Base-by-base conservation (phyloP, 495 filamentous ascomycete species). In the Talaromyces borbonicus region DNA sequence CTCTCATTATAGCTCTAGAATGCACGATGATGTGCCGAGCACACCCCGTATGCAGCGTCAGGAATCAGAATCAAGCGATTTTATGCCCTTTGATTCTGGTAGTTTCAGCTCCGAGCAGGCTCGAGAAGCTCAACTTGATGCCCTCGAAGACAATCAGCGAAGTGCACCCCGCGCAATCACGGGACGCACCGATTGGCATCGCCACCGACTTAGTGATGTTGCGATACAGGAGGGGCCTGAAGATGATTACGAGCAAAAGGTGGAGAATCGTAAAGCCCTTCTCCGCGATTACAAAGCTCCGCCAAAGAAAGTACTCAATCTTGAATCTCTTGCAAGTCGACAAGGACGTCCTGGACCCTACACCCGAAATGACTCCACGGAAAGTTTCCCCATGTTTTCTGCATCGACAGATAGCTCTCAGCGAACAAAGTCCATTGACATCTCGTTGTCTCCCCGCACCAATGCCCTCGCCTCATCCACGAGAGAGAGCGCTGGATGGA, bases 351-450 rank as follows among this genome's bases (percentile, higher is more conserved):
- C 61, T 4, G 58, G 69, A 16, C 61, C 64, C 0, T 72, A 79
- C 15, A 55, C 72, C 18, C 73, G 83, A 16, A 81, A 83, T 37
- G 80, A 88, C 50, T 93, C 87, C 1, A 75, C 80, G 18, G 87
- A 90, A 49, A 89, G 84, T 52, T 87, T 87, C 52, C 77, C 83
- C 25, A 78, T 92, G 68, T 87, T 93, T 58, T 88, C 82, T n/a
- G 74, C 81, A 6, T 89, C 85, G 2, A 78, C 79, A 9, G 76
- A 80, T 14, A 80, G 78, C 38, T 75, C 71, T 4, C 60, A 71
- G 29, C 69, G 65, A 26, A 61, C 65, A 3, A 70, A 65, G 44
- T 75, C 69, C 25, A 49, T 65, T 0, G 63, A 53, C 3, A 62
- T 63, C 19, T 75, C 72, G 2, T 69, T 66, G 12, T 66, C 62